Percentiles rank a stretch among this genome's conserved stretches.
Evolutionary conservation across 805 yeast genomes (phyloP).

Genomic region (Kockiozyma suomiensis): DNA sequence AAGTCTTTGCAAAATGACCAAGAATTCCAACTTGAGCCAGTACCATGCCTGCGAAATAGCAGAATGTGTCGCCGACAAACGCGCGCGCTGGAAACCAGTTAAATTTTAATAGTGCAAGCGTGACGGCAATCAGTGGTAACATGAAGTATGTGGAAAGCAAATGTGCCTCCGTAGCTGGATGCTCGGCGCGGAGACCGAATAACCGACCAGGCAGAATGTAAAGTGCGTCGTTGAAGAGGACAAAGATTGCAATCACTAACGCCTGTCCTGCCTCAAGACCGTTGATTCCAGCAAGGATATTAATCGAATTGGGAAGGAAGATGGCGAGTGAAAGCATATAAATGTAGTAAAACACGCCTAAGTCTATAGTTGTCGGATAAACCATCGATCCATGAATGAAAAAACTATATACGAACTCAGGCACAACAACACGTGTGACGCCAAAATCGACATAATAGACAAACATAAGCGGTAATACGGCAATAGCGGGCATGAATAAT

Average conservation of each 20-base stretch:
- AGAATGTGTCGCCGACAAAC: slow-evolving; percentile 97
- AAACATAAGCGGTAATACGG: slow-evolving; percentile 84
- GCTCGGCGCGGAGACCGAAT: slow-evolving; percentile 35
- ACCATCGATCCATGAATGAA: slow-evolving; percentile 33
- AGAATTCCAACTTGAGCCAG: slow-evolving; percentile 95
- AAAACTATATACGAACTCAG: slow-evolving; percentile 58
- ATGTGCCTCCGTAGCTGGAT: slow-evolving; percentile 77
- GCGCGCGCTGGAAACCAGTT: slow-evolving; percentile 92
- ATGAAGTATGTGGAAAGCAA: slow-evolving; percentile 75
- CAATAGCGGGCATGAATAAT: slow-evolving; percentile 92
- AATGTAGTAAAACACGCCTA: slow-evolving; percentile 76
- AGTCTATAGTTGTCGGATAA: slow-evolving; percentile 54
- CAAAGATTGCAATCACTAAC: slow-evolving; percentile 68
- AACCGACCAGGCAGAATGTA: slow-evolving; percentile 54
- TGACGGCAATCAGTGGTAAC: slow-evolving; percentile 84
- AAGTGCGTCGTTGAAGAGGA: slow-evolving; percentile 74
- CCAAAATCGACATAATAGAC: slow-evolving; percentile 95
- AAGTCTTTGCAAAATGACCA: slow-evolving; percentile 94
- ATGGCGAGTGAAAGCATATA: slow-evolving; percentile 93
- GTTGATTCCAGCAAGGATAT: slow-evolving; percentile 93
- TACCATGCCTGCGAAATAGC: slow-evolving; percentile 98
- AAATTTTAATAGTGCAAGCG: slow-evolving; percentile 70
- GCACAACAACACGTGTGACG: slow-evolving; percentile 82
- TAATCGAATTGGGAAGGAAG: slow-evolving; percentile 94
- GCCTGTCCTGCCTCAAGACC: slow-evolving; percentile 97